Percentiles rank a stretch among this genome's conserved stretches.
These are phyloP conservation scores for Hypholoma fasciculare DNA, from an alignment of 768 basidiomycete species.

Conservation along the genomic window DNA sequence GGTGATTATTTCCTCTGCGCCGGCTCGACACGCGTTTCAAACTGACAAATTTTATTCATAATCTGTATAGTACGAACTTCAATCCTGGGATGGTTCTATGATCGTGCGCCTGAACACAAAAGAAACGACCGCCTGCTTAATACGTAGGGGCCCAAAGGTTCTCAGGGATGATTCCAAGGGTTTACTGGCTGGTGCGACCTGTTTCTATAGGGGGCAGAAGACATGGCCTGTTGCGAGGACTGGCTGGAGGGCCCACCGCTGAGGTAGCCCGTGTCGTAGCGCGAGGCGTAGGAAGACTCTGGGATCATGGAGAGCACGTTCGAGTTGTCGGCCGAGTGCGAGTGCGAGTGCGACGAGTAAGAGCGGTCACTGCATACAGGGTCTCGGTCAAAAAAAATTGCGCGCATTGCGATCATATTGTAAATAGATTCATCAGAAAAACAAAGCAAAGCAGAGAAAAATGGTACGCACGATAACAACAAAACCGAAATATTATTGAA, in stretches of 20 bases:
- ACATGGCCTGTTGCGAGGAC: slow-evolving; percentile 39
- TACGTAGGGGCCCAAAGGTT: slow-evolving; percentile 69
- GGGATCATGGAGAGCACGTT: slow-evolving; percentile 58
- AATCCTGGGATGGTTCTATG: too few species aligned
- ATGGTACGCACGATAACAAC: slow-evolving; percentile 26
- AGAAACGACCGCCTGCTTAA: slow-evolving; percentile 26
- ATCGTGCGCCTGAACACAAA: slow-evolving; percentile 2
- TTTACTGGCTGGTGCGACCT: slow-evolving; percentile 48
- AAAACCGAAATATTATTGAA: slow-evolving; percentile 34
- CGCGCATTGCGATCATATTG: slow-evolving; percentile 4
- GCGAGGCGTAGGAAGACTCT: slow-evolving; percentile 51
- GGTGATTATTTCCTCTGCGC: too few species aligned
- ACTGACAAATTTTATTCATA: too few species aligned
- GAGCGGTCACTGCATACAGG: slow-evolving; percentile 34
- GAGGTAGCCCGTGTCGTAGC: slow-evolving; percentile 54
- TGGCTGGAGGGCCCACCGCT: slow-evolving; percentile 28
- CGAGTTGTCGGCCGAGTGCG: slow-evolving; percentile 33
- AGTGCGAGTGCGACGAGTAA: slow-evolving; percentile 47
- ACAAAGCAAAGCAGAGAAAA: neutral
- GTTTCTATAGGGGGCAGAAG: slow-evolving; percentile 45
- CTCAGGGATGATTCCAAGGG: slow-evolving; percentile 58
- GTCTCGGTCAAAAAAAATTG: slow-evolving; percentile 11
- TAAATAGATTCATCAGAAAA: slow-evolving; percentile 9
- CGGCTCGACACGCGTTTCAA: too few species aligned
- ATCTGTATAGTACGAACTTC: too few species aligned